Percentiles rank a stretch among this genome's conserved stretches.
Evolutionary conservation across 1,284 basidiomycete species (phyloP).

Genomic region (Leccinum subrobustum): DNA sequence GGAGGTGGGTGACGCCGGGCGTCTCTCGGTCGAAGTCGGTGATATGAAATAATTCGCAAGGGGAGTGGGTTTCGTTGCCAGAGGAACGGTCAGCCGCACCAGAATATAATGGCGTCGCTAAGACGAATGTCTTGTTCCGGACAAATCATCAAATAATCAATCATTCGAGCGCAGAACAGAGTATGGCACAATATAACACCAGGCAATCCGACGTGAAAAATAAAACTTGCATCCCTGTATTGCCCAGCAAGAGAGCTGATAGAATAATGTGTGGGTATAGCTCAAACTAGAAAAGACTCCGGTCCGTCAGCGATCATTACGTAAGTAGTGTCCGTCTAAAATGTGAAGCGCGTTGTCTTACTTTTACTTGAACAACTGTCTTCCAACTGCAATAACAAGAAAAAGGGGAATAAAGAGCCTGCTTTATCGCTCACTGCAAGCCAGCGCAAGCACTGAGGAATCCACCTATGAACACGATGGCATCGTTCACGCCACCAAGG

Average conservation of each 20-base stretch:
- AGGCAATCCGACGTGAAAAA: constrained; percentile 10
- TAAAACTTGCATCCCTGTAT: constrained; percentile 3
- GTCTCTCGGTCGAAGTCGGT: neutral
- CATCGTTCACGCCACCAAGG: constrained; percentile 18
- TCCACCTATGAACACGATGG: constrained; percentile 24
- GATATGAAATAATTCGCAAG: neutral
- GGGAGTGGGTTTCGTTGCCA: constrained; percentile 14
- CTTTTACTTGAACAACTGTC: constrained; percentile 12
- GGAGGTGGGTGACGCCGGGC: neutral
- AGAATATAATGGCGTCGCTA: neutral
- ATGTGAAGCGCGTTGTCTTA: constrained; percentile 17
- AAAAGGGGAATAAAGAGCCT: constrained; percentile 8
- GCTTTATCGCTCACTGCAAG: constrained; percentile 7
- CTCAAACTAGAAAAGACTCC: constrained; percentile 16
- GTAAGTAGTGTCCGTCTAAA: constrained; percentile 20
- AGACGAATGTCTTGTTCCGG: constrained; percentile 5
- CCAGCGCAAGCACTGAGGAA: constrained; percentile 16
- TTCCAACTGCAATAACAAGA: constrained; percentile 3
- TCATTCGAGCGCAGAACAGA: constrained; percentile 1
- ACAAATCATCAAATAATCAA: neutral
- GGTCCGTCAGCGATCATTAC: constrained; percentile 22
- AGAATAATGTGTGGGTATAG: constrained; percentile 28
- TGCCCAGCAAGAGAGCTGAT: neutral
- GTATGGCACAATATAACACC: constrained; percentile 21
- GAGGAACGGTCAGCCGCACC: neutral